Evolutionary conservation across 1,284 basidiomycete genomes (phyloP), one percentile per base, ranked within the genome.

Genomic region (Puccinia horiana): DNA sequence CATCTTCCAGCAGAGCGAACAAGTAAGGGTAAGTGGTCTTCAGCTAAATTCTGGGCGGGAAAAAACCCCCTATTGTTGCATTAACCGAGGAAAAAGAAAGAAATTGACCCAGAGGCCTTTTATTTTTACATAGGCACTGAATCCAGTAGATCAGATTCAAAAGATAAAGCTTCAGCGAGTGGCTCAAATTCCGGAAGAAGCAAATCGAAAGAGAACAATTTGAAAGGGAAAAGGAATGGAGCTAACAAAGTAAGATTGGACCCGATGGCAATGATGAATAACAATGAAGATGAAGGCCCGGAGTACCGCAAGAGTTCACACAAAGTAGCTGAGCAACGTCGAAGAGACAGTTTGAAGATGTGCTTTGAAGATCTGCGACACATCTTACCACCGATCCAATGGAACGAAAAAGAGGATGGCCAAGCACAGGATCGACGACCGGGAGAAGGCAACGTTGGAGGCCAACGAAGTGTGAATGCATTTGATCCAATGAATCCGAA

Each of bases 301-400:
- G 88, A 88, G 69, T 86, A 90, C n/a, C 91, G 93, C 82, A 94
- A 95, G 86, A 93, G 93, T 0, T 96, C 95, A 0, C 96, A 99
- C 88, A 98, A 98, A 88, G 94, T 93, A 0, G 96, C 96, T 0
- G 96, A 99, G 87, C 96, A 99, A 87, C 96, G 97, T 87, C 92
- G 96, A 29, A 91, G 96, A 4, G 96, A 99, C 87, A 94, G 93
- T 54, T 91, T 99, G 84, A 99, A 99, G 88, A 92, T 92, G 14
- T 95, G 94, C 23, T 99, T 96, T 86, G 96, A 99, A 87, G 95
- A 98, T 84, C 90, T 99, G 16, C 93, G 96, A 18, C 88, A 90
- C 11, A 89, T 98, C 18, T 90, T 99, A 0, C 96, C 96, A 0
- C 93, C 94, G 1, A 94, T 98, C 85, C 88, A 61, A 37, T 56